phyloP scores from a whole-genome alignment of 331 rosid genomes.

The Cucumis variabilis region DNA sequence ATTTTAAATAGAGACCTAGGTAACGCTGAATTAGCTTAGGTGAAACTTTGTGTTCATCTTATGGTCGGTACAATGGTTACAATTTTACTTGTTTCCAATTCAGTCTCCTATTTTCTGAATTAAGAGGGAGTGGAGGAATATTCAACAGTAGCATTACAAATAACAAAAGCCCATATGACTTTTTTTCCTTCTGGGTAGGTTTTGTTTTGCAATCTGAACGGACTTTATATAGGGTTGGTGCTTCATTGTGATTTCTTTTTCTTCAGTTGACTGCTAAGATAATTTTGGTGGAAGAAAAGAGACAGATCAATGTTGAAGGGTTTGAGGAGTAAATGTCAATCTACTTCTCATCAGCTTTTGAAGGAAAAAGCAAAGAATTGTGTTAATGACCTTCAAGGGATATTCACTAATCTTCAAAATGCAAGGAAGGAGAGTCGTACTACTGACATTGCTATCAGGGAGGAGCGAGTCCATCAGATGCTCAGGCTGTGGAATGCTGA shows the following conservation, averaged over 20 bases:
- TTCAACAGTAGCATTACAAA: neutral
- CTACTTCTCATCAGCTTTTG: slow-evolving; percentile 81
- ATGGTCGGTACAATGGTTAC: neutral
- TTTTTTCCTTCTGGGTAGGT: neutral
- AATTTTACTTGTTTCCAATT: neutral
- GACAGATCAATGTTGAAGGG: slow-evolving; percentile 69
- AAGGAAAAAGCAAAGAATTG: slow-evolving; percentile 95
- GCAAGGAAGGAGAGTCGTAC: slow-evolving; percentile 97
- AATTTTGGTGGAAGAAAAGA: neutral
- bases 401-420: slow-evolving; percentile 79
- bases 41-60: neutral
- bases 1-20: neutral
- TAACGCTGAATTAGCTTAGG: neutral
- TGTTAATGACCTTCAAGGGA: slow-evolving; percentile 85
- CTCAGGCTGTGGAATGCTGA: slow-evolving; percentile 97
- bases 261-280: slow-evolving; percentile 1
- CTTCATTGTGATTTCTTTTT: neutral
- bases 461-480: slow-evolving; percentile 96
- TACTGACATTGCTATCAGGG: slow-evolving; percentile 67
- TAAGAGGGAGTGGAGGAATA: neutral
- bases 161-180: neutral
- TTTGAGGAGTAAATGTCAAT: slow-evolving; percentile 85
- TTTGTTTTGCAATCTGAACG: neutral
- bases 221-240: neutral
- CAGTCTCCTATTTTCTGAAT: neutral